Base-by-base conservation (phyloP, 495 filamentous ascomycete species). In the Bacidia rubella region DNA sequence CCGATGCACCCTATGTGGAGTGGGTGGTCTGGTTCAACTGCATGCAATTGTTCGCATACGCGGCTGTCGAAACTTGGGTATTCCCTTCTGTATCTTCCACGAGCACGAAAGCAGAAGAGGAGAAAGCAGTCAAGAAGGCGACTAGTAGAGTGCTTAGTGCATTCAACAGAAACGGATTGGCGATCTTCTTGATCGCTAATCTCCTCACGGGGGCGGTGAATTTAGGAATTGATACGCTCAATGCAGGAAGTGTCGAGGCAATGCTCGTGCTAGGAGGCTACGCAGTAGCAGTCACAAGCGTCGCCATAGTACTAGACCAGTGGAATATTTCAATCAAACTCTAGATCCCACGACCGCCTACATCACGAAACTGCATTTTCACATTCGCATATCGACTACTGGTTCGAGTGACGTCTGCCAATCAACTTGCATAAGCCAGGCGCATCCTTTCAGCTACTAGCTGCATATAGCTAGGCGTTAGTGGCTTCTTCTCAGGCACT, bases 21-120 rank as follows among this genome's bases (percentile, higher is more conserved):
- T 99, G 90, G 90, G 82, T 93, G 15, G 70, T 79, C 11, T 81
- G 87, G 4, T 97, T 89, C 73, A 99, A 97, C 64, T 83, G 76
- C 50, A 71, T 68, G 5, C 86, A 95, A 63, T 66, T 99, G 17
- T 71, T 85, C 2, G 68, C 82, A 3, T 96, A 90, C 63, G 87
- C 81, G 61, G 59, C 79, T 27, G 74, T 88, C 12, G 90, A 97
- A 63, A 78, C 73, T 15, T 40, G 86, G 0, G 80, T 85, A 62
- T 95, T 95, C 64, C 86, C 86, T 0, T 67, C 70, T 2, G 74
- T 83, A 22, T 76, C 88, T 63, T 80, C 74, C 42, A 70, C 77
- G 1, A 64, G 61, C 0, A 65, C 65, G 25, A 68, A 67, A 43
- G 62, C 65, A 24, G 61, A 53, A 1, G 74, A 76, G 53, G 49